Conservation (phyloP, 176 grass and related monocot genomes). For the Zea mays region Zm-B73-REFERENCE-NAM-5.0 NC_050097.1:184112001-184112500, state of each 20-base stretch:
- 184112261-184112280: not conserved
- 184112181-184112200: too few species aligned
- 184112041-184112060: not conserved
- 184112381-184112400: not conserved
- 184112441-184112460: too few species aligned
- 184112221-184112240: not conserved
- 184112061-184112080: slow-evolving; percentile 18
- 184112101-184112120: too few species aligned
- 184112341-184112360: not conserved
- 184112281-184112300: not conserved
- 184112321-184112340: not conserved
- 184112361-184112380: slow-evolving; percentile 5
- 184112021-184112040: not conserved
- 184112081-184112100: not conserved
- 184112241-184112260: slow-evolving; percentile 14
- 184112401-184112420: slow-evolving; percentile 25
- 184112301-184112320: too few species aligned
- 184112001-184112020: not conserved
- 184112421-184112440: not conserved
- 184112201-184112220: not conserved
- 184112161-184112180: too few species aligned
- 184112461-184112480: too few species aligned
- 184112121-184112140: not conserved
- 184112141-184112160: not conserved
- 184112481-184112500: too few species aligned